These are phyloP conservation scores for Fusarium denticulatum DNA, from an alignment of 2,329 filamentous ascomycete genomes.

Conservation along the genomic window DNA sequence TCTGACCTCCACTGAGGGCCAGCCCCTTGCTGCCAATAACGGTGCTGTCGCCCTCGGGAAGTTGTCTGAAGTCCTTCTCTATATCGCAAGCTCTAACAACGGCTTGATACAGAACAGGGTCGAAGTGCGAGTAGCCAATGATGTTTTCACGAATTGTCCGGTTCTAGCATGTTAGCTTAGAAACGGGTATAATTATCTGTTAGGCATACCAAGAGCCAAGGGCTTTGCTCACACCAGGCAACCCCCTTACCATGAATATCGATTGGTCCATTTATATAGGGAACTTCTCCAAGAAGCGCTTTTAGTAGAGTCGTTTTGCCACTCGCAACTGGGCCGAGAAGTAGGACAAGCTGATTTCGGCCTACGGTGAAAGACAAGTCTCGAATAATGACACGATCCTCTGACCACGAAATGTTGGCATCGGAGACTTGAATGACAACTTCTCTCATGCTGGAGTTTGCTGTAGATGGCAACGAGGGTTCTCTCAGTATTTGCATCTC, in stretches of 20 bases:
- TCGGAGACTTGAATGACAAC: conserved; percentile 24
- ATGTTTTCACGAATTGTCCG: conserved; percentile 50
- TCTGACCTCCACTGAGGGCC: conserved; percentile 59
- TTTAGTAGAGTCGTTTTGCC: conserved; percentile 58
- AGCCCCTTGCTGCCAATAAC: conserved; percentile 57
- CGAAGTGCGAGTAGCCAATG: conserved; percentile 43
- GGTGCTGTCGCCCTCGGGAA: conserved; percentile 51
- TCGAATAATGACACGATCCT: conserved; percentile 42
- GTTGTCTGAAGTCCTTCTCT: conserved; percentile 45
- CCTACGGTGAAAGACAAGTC: conserved; percentile 49
- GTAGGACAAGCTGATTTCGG: conserved; percentile 48
- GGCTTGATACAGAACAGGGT: conserved; percentile 39
- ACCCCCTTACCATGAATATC: conserved; percentile 17
- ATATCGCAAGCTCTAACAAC: conserved; percentile 47
- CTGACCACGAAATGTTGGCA: conserved; percentile 50
- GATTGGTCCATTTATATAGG: conserved; percentile 33
- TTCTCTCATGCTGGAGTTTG: no score
- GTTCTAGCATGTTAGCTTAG: conserved; percentile 37
- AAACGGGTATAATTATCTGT: background rate
- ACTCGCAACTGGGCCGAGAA: conserved; percentile 56
- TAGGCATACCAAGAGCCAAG: conserved; percentile 46
- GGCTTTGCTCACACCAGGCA: conserved; percentile 49
- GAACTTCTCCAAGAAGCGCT: conserved; percentile 50
- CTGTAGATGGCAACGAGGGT: rapidly evolving
- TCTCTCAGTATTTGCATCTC: conserved; percentile 13